phyloP scores from a whole-genome alignment of 2,329 filamentous ascomycete genomes.

The Ophiostoma fasciatum region DNA sequence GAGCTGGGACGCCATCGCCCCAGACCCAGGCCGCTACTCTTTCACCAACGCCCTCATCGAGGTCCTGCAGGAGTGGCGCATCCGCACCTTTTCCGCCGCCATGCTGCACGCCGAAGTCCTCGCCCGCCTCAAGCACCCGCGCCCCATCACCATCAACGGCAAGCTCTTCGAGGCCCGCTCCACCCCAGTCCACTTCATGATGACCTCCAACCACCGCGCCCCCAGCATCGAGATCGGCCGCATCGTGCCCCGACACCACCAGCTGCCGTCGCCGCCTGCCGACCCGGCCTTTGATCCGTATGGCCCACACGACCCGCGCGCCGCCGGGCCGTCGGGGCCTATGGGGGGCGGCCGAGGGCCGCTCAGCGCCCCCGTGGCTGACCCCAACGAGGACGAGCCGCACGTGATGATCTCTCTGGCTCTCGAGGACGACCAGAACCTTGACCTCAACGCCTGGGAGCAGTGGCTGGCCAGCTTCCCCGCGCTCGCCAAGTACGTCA shows the following conservation, averaged over 20 bases:
- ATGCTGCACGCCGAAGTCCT: slow-evolving; percentile 47
- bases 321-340: neutral
- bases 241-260: slow-evolving; percentile 19
- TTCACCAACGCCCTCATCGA: slow-evolving; percentile 46
- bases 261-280: slow-evolving; percentile 23
- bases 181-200: slow-evolving; percentile 48
- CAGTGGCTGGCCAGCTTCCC: slow-evolving; percentile 41
- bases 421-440: slow-evolving; percentile 39
- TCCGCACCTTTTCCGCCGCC: slow-evolving; percentile 39
- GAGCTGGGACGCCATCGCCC: slow-evolving; percentile 46
- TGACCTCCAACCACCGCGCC: slow-evolving; percentile 44
- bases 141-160: slow-evolving; percentile 41
- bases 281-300: slow-evolving; percentile 13
- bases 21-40: slow-evolving; percentile 42
- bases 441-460: slow-evolving; percentile 45
- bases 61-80: slow-evolving; percentile 41
- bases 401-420: slow-evolving; percentile 48
- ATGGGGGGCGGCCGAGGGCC: slow-evolving; percentile 11
- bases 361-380: slow-evolving; percentile 13
- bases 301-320: too few relatives aligned
- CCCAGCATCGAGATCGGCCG: slow-evolving; percentile 41
- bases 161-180: slow-evolving; percentile 42
- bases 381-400: slow-evolving; percentile 39
- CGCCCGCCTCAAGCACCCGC: slow-evolving; percentile 43
- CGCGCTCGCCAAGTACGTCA: slow-evolving; percentile 42